Evolutionary conservation across 1,139 yeast species (phyloP), one percentile per base, ranked within the genome.

Genomic region (Diutina ranongensis): DNA sequence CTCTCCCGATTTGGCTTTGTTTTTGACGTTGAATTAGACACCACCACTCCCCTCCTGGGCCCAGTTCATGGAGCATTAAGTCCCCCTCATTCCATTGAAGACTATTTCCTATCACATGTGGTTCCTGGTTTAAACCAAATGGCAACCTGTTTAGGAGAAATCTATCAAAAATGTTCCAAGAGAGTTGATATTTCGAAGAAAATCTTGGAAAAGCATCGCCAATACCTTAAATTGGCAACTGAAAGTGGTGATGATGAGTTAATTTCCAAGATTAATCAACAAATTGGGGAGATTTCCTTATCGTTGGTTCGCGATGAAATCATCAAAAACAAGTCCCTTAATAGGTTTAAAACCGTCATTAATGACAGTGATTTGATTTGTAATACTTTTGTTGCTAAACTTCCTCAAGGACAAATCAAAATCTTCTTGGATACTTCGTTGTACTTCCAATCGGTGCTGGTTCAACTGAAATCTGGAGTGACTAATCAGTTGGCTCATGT

Each of bases 371-470:
- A 38, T 27, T 15, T 38, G 8, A 7, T 38, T 8, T 9, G 25
- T n/a, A 38, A 38, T 25, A 21, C 42, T 8, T 38, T 38, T 38
- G 42, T 38, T 7, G 9, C 25, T 32, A 38, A 38, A 25, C 19
- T 38, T n/a, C 42, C 42, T 7, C 18, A 20, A 20, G 42, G 42
- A 4, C 21, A 22, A 25, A 25, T 38, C 10, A 38, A 38, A 27
- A 15, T 38, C 12, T 38, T 25, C 16, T 25, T 38, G 1, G 42
- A 38, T 16, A 12, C 28, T n/a, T 22, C 28, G 32, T n/a, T 25
- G 19, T 38, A 12, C 20, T 16, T 25, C 20, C 9, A 25, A 16
- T 38, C 28, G 16, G 32, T 10, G 20, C 22, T 16, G 31, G 42
- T 38, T 3, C 25, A 19, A 19, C 27, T 25, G 8, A 8, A 15